These are phyloP conservation scores for Taiozyma sp. DNA, from an alignment of 1,139 yeast genomes.

Conservation along the genomic window DNA sequence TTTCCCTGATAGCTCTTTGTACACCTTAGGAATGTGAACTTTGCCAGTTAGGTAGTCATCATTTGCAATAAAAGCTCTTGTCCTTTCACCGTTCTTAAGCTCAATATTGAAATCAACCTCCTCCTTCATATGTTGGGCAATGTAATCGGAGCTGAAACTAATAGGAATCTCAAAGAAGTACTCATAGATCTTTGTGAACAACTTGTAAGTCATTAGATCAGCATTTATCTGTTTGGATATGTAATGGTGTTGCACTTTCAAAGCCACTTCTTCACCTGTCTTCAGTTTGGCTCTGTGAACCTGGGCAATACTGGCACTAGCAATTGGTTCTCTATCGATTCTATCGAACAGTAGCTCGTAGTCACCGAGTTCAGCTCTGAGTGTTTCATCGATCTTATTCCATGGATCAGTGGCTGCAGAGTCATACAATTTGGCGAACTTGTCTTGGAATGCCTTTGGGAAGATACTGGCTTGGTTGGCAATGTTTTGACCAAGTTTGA, in stretches of 20 bases:
- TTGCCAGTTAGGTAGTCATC: slow-evolving; percentile 32
- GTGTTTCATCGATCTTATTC: slow-evolving; percentile 43
- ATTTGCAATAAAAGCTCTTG: slow-evolving; percentile 28
- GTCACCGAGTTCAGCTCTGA: slow-evolving; percentile 59
- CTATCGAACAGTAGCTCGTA: slow-evolving; percentile 54
- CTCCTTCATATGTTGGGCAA: slow-evolving; percentile 50
- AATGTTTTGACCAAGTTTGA: slow-evolving; percentile 81
- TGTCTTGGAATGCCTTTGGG: slow-evolving; percentile 80
- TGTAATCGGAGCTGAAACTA: slow-evolving; percentile 49
- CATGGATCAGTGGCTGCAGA: slow-evolving; percentile 68
- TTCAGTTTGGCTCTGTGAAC: slow-evolving; percentile 80
- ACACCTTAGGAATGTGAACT: slow-evolving; percentile 54
- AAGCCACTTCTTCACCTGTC: slow-evolving; percentile 69
- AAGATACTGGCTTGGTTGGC: slow-evolving; percentile 76
- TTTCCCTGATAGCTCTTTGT: slow-evolving; percentile 39
- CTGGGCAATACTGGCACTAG: slow-evolving; percentile 98
- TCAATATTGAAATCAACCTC: slow-evolving; percentile 65
- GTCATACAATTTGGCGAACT: slow-evolving; percentile 61
- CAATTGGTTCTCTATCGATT: slow-evolving; percentile 86
- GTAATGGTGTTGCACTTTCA: slow-evolving; percentile 95
- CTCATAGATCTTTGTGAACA: slow-evolving; percentile 51
- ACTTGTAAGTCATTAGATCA: slow-evolving; percentile 62
- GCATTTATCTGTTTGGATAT: slow-evolving; percentile 89
- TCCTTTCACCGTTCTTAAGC: slow-evolving; percentile 41
- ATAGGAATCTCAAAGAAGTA: slow-evolving; percentile 62